phyloP scores from a whole-genome alignment of 1,284 basidiomycete genomes.

The Thelephora terrestris region DNA sequence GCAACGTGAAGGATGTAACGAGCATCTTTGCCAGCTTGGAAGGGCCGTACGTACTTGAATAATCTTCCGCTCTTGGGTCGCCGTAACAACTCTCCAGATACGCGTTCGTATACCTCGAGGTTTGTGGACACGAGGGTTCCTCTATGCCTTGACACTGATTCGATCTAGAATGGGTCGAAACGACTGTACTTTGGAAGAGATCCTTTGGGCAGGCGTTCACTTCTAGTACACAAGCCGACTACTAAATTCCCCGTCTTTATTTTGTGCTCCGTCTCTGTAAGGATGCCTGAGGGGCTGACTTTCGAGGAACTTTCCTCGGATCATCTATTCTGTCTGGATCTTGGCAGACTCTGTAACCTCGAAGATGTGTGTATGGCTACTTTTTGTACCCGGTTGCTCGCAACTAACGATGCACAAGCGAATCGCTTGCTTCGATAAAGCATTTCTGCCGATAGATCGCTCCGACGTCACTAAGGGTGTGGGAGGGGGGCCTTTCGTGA shows the following conservation, averaged over 20 bases:
- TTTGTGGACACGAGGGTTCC: slow-evolving; percentile 21
- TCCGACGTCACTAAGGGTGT: no score
- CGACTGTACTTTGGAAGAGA: slow-evolving; percentile 78
- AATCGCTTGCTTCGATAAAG: no score
- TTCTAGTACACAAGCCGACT: slow-evolving; percentile 60
- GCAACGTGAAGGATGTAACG: slow-evolving; percentile 34
- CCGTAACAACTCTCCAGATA: slow-evolving; percentile 40
- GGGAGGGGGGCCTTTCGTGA: no score
- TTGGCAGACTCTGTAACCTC: slow-evolving; percentile 19
- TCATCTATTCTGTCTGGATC: slow-evolving; percentile 43
- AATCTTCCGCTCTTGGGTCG: slow-evolving; percentile 2
- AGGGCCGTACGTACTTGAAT: slow-evolving; percentile 66
- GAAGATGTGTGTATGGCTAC: slow-evolving; percentile 3
- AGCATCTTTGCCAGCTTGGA: slow-evolving; percentile 58
- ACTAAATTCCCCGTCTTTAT: slow-evolving; percentile 40
- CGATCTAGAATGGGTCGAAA: slow-evolving; percentile 30
- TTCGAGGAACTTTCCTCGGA: slow-evolving; percentile 60
- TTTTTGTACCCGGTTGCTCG: background rate
- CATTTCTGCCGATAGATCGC: no score
- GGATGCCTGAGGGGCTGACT: slow-evolving; percentile 29
- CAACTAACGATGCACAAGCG: background rate
- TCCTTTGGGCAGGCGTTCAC: slow-evolving; percentile 84
- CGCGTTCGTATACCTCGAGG: slow-evolving; percentile 75
- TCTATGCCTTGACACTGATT: slow-evolving; percentile 2
- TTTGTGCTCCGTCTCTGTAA: slow-evolving; percentile 57